Evolutionary conservation across 257 asterid species (phyloP).

Genomic region (Plantago ovata): DNA sequence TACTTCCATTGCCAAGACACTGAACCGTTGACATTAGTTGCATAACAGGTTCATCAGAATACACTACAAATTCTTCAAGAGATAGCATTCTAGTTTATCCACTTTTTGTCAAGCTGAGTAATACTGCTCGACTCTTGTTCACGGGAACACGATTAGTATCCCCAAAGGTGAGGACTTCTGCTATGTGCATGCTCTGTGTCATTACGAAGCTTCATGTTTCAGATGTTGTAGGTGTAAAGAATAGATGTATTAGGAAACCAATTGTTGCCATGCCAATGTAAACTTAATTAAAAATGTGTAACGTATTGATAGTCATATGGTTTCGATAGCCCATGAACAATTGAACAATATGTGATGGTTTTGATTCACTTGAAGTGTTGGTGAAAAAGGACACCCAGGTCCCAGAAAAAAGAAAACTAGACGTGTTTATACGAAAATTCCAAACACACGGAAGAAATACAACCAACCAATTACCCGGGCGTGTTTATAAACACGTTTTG

Average conservation of each 20-base stretch:
- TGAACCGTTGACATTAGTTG: conserved; percentile 21
- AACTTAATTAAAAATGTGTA: too few relatives aligned
- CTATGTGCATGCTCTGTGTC: conserved; percentile 11
- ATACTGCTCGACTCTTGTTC: conserved; percentile 10
- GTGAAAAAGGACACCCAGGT: too few relatives aligned
- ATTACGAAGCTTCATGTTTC: conserved; percentile 10
- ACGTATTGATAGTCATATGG: too few relatives aligned
- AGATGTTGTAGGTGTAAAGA: conserved; percentile 6
- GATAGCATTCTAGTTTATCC: conserved; percentile 64
- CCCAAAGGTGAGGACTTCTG: not conserved
- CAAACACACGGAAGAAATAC: too few relatives aligned
- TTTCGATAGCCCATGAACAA: too few relatives aligned
- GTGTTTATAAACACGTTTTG: too few relatives aligned
- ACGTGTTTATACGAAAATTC: too few relatives aligned
- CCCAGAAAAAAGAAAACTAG: too few relatives aligned
- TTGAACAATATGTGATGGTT: too few relatives aligned
- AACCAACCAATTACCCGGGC: too few relatives aligned
- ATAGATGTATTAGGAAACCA: not conserved
- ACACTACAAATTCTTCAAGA: conserved; percentile 95
- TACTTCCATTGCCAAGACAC: conserved; percentile 15
- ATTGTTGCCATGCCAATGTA: too few relatives aligned
- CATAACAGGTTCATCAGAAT: conserved; percentile 86
- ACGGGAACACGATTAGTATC: not conserved
- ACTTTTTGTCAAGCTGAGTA: conserved; percentile 22
- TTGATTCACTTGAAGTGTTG: too few relatives aligned